Conservation (phyloP, 116 monocot species). For the Papilionanthe hybrid region DNA sequence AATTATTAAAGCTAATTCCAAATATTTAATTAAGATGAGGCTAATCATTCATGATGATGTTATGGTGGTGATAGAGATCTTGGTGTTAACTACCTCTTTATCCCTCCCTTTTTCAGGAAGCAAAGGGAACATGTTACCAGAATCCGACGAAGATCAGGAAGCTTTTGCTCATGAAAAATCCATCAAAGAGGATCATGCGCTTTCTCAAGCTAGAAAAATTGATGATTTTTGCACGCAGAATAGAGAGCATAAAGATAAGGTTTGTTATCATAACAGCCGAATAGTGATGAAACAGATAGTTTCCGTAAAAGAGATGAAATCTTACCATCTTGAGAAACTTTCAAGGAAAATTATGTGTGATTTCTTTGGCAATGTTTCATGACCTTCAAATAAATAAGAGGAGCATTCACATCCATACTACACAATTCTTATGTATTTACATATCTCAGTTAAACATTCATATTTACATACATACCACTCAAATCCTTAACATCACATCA, state of each 20-base stretch:
- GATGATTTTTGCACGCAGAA: conserved; percentile 4
- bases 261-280: conserved; percentile 6
- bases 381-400: no score
- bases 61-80: neutral
- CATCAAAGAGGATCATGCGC: conserved; percentile 6
- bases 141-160: conserved; percentile 7
- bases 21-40: neutral
- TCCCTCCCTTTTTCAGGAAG: conserved; percentile 20
- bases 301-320: neutral
- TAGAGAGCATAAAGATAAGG: conserved; percentile 32
- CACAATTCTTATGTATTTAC: no score
- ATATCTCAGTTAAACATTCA: no score
- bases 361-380: no score
- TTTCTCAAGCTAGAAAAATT: conserved; percentile 11
- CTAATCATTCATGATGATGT: neutral
- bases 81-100: neutral
- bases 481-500: no score
- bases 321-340: neutral
- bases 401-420: no score
- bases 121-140: conserved; percentile 2
- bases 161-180: conserved; percentile 15
- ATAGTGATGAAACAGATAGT: neutral
- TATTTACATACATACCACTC: no score
- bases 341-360: neutral
- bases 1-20: neutral